Evolutionary conservation across 2,329 filamentous ascomycete species (phyloP).

Genomic region (Pseudogymnoascus sp.): DNA sequence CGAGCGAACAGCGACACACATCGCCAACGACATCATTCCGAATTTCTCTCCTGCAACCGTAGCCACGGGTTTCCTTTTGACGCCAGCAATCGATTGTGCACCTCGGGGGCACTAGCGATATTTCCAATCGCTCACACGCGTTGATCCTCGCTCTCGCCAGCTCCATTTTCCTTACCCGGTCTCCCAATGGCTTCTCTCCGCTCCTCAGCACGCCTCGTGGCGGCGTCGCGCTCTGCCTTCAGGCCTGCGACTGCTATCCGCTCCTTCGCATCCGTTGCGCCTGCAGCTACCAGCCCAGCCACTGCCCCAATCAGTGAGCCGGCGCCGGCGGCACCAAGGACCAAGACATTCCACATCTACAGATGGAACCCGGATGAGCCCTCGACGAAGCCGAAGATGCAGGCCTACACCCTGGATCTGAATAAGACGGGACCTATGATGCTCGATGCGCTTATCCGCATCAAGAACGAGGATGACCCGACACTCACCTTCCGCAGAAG

Average conservation of each 20-base stretch:
- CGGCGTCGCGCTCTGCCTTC: constrained; percentile 32
- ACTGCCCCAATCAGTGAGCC: constrained; percentile 34
- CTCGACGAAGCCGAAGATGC: constrained; percentile 87
- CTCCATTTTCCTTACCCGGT: constrained; percentile 4
- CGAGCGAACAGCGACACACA: constrained; percentile 5
- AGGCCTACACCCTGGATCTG: constrained; percentile 87
- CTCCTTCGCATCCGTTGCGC: constrained; percentile 46
- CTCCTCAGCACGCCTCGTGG: constrained; percentile 46
- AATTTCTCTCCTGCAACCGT: constrained; percentile 4
- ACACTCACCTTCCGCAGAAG: constrained; percentile 92
- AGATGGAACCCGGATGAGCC: constrained; percentile 95
- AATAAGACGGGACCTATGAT: constrained; percentile 99
- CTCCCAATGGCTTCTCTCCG: constrained; percentile 52
- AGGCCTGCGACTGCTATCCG: constrained; percentile 35
- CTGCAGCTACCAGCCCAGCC: neutral
- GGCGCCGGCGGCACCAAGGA: constrained; percentile 52
- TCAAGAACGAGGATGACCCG: constrained; percentile 98
- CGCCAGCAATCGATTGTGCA: constrained; percentile 2
- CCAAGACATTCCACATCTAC: constrained; percentile 98
- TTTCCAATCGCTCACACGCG: neutral
- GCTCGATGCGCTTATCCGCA: constrained; percentile 88
- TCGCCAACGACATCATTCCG: constrained; percentile 7
- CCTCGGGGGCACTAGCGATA: constrained; percentile 6
- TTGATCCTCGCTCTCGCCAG: constrained; percentile 1
- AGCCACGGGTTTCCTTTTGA: neutral